Evolutionary conservation across 306 rosid genomes (phyloP).

Genomic region (Castanea sativa): DNA sequence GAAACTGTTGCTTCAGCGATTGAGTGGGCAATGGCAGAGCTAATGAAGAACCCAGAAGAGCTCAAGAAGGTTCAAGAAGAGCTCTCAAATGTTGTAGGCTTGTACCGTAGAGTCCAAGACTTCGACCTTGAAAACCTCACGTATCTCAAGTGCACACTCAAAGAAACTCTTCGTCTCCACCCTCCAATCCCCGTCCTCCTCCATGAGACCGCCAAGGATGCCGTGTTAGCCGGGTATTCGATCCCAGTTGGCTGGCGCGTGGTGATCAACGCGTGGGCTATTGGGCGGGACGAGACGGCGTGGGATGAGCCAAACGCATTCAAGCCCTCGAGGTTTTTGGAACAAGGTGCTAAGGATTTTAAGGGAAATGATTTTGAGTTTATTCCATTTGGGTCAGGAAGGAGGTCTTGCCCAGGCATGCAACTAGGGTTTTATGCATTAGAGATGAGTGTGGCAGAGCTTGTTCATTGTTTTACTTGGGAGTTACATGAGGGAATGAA

Average conservation of each 20-base stretch:
- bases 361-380: constrained; percentile 54
- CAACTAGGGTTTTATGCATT: constrained; percentile 48
- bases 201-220: constrained; percentile 42
- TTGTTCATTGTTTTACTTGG: constrained; percentile 55
- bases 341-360: constrained; percentile 35
- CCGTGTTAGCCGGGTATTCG: constrained; percentile 27
- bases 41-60: constrained; percentile 39
- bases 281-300: constrained; percentile 30
- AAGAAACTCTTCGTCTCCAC: constrained; percentile 57
- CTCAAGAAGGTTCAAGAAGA: constrained; percentile 42
- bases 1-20: constrained; percentile 56
- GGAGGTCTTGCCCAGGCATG: constrained; percentile 60
- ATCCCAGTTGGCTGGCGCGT: constrained; percentile 42
- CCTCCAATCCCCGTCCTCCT: constrained; percentile 61
- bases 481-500: constrained; percentile 47
- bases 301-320: constrained; percentile 50
- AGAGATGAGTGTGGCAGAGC: constrained; percentile 44
- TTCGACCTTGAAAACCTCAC: constrained; percentile 34
- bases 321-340: constrained; percentile 43
- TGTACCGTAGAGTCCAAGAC: constrained; percentile 34
- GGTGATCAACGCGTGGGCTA: constrained; percentile 52
- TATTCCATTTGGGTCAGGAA: constrained; percentile 56
- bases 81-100: constrained; percentile 34
- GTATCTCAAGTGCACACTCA: constrained; percentile 35
- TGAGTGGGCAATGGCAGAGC: constrained; percentile 58